phyloP scores from a whole-genome alignment of 306 rosid genomes.

The Cicer yamashitae region DNA sequence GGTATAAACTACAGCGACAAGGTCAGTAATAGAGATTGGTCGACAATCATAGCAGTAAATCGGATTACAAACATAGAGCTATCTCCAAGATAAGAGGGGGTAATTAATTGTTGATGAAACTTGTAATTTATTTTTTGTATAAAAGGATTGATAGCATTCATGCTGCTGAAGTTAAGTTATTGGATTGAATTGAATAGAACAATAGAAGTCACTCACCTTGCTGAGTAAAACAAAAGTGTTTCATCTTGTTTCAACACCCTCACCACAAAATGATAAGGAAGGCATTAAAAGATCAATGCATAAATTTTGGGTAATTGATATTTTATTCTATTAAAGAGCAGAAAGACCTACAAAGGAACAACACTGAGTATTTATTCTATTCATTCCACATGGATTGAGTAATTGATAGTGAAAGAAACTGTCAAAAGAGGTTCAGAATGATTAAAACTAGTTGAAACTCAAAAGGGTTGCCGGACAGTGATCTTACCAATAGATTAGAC shows the following conservation, averaged over 20 bases:
- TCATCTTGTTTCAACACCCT: too few species aligned
- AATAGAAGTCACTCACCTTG: too few species aligned
- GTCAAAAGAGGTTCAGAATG: too few species aligned
- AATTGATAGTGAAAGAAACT: not conserved
- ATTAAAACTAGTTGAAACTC: not conserved
- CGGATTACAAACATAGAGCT: conserved; percentile 2
- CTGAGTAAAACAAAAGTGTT: not conserved
- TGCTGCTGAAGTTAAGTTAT: not conserved
- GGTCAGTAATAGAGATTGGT: not conserved
- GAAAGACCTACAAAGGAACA: not conserved
- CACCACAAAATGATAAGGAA: too few species aligned
- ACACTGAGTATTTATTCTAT: conserved; percentile 4
- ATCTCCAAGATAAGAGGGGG: conserved; percentile 24
- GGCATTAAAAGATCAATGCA: too few species aligned
- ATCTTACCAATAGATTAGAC: conserved; percentile 44
- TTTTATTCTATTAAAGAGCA: not conserved
- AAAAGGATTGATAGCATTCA: not conserved
- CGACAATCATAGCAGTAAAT: not conserved
- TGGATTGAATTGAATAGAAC: not conserved
- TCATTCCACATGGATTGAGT: not conserved
- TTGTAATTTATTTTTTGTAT: conserved; percentile 22
- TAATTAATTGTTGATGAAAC: conserved; percentile 17
- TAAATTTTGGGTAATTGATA: not conserved
- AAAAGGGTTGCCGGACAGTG: conserved; percentile 8
- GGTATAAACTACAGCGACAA: conserved; percentile 43